These are phyloP conservation scores for Trichoderma virens DNA, from an alignment of 495 filamentous ascomycete genomes.

Conservation along the genomic window DNA sequence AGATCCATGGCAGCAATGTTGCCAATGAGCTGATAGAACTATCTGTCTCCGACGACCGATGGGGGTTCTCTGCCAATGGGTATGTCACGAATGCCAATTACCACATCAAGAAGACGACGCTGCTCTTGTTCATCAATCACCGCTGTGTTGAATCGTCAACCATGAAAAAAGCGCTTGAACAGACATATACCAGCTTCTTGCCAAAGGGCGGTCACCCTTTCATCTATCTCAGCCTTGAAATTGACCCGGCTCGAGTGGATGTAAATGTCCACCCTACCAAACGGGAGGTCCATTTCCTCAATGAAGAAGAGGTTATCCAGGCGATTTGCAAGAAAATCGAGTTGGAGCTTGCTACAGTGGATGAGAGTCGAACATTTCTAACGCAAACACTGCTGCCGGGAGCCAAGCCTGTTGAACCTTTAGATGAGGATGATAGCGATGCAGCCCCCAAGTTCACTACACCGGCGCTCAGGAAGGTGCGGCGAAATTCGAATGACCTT, in stretches of 20 bases:
- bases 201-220: slow-evolving; percentile 96
- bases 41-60: slow-evolving; percentile 60
- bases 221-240: slow-evolving; percentile 84
- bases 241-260: slow-evolving; percentile 88
- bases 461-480: slow-evolving; percentile 30
- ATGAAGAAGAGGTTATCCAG: slow-evolving; percentile 95
- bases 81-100: slow-evolving; percentile 93
- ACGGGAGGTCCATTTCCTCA: slow-evolving; percentile 94
- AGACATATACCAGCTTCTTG: slow-evolving; percentile 81
- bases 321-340: slow-evolving; percentile 76
- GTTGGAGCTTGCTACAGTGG: slow-evolving; percentile 73
- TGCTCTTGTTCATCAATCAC: slow-evolving; percentile 96
- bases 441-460: background rate
- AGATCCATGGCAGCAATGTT: slow-evolving; percentile 78
- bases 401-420: slow-evolving; percentile 16
- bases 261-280: slow-evolving; percentile 99
- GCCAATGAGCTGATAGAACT: slow-evolving; percentile 87
- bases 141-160: slow-evolving; percentile 89
- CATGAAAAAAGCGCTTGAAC: slow-evolving; percentile 85
- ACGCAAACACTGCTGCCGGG: slow-evolving; percentile 86
- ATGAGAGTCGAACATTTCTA: slow-evolving; percentile 89
- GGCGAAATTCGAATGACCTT: slow-evolving; percentile 79
- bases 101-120: slow-evolving; percentile 79
- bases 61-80: slow-evolving; percentile 75
- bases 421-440: background rate